Evolutionary conservation across 2,329 filamentous ascomycete genomes (phyloP), one percentile per base, ranked within the genome.

Genomic region (Didymella exigua): DNA sequence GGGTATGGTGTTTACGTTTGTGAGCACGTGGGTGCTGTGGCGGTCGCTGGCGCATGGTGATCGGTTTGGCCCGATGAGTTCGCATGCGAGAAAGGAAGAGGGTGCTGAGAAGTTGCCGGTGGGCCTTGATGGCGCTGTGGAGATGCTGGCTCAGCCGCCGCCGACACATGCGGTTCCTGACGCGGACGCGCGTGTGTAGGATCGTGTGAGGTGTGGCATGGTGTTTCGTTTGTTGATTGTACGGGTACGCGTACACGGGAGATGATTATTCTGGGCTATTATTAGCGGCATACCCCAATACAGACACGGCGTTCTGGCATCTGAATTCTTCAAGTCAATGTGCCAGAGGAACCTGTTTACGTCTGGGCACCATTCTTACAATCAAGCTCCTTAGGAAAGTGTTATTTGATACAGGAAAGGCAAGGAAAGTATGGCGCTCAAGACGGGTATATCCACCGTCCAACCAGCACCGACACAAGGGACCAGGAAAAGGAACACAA

Each of bases 1-100:
- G 0, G 83, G 82, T 0, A 77, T 78, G 63, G 53, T 82, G 1
- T 76, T 74, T 14, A 81, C 81, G 0, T 74, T 82, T 50, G 76
- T 76, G 5, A 80, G 77, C 60, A 75, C 75, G 16, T 62, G 72
- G 16, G 51, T 79, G 2, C 61, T 79, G 23, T 78, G 75, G 70
- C 58, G 66, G 13, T 72, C 68, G n/a, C 66, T 77, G 49, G 56
- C 62, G 13, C 73, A 79, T 55, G 74, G 74, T 49, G 76, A 77
- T 37, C 54, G 63, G 21, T 65, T 67, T 33, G 76, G 77, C 2
- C 74, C 76, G 3, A 75, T 75, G 57, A 75, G 74, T 8, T 70
- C 62, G 7, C 76, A 77, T 34, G 75, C 73, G 2, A 64, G 69
- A 4, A 21, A 29, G 16, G 67, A 55, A 14, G 58, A 63, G 30